phyloP scores from a whole-genome alignment of 306 rosid species.

The Citrullus colocynthis region DNA sequence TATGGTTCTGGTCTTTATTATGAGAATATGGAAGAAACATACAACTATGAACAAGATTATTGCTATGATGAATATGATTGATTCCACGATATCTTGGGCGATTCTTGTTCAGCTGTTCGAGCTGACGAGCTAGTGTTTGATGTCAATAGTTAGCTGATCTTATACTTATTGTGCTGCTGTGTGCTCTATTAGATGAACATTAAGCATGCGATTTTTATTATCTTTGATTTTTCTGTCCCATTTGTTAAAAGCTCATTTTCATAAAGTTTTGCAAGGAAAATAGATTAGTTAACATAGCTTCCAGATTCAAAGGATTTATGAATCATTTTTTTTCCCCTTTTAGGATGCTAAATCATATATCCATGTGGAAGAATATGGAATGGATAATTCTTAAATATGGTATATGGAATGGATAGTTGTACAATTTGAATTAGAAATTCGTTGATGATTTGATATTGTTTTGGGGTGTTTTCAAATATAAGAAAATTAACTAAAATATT shows the following conservation, averaged over 20 bases:
- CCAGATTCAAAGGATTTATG: background rate
- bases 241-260: background rate
- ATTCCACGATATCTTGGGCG: background rate
- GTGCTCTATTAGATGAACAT: background rate
- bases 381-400: background rate
- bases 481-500: too few species aligned
- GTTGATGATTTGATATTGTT: too few species aligned
- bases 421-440: too few species aligned
- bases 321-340: background rate
- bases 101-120: background rate
- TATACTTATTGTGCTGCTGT: background rate
- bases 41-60: background rate
- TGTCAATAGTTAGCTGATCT: background rate
- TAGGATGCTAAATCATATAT: background rate
- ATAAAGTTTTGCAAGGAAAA: background rate
- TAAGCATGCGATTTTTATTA: background rate
- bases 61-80: slow-evolving; percentile 8
- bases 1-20: slow-evolving; percentile 3
- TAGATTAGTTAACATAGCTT: background rate
- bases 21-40: slow-evolving; percentile 8
- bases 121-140: background rate
- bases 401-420: too few species aligned
- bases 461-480: too few species aligned
- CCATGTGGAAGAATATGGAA: background rate
- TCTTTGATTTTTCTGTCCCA: background rate